Evolutionary conservation across 1,284 basidiomycete species (phyloP), one percentile per base, ranked within the genome.

Genomic region (Marasmius oreades): DNA sequence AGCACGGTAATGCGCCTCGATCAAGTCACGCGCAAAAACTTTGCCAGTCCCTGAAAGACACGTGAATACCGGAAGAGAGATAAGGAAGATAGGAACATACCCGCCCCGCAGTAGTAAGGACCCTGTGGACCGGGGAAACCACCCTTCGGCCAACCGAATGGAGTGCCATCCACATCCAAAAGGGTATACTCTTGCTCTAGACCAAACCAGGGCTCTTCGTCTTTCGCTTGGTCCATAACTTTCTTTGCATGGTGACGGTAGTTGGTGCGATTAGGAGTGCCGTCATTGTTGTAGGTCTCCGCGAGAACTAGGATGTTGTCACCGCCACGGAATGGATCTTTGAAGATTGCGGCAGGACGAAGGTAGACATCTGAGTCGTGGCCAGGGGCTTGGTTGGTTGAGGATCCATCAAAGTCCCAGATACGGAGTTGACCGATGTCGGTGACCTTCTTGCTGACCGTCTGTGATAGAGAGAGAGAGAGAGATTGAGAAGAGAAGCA

Each of bases 41-140:
- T 93, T 95, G 73, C 96, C 96, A 63, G 94, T 88, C 63, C 92
- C 92, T 93, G 59, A 39, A 43, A 43, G 53, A 44, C 43, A 55
- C 52, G 62, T 58, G 61, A 56, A 62, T 51, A 45, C 31, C 36
- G 47, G 59, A 57, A 23, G 24, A 26, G 44, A 53, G 45, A 56
- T 53, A 52, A 39, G 48, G 59, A 12, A 18, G 31, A 60, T 58
- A 31, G 54, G 58, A 34, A 78, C 85, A 70, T 74, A 91, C 96
- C 96, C 74, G 96, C 96, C 83, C 97, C 97, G 71, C 97, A 99
- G 81, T 99, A 99, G 79, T 99, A 99, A 52, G 97, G 97, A 61
- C 97, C 97, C 76, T 99, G 97, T 63, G 97, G 96, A 69, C 92
- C 97, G 62, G 97, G 97, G 91, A 98, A 99, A 77, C 97, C 97